A percentile compares a stretch with the other conserved stretches of the same genome.
phyloP scores from a whole-genome alignment of 2,329 filamentous ascomycete species.

The Epichloe sibirici region DNA sequence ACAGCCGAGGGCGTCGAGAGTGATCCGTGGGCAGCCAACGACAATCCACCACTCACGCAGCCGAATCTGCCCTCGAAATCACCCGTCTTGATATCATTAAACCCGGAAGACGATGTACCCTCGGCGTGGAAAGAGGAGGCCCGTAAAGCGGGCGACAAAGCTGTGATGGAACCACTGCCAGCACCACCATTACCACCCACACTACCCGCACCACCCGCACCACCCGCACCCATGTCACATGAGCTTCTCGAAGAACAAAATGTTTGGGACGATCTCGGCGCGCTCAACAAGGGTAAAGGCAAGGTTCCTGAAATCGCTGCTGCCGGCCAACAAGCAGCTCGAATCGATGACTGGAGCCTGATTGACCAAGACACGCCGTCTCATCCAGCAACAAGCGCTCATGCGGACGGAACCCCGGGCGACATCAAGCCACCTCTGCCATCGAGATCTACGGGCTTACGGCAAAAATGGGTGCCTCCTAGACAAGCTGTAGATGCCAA shows the following conservation, averaged over 20 bases:
- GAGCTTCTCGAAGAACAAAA: constrained; percentile 29
- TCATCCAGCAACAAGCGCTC: constrained; percentile 6
- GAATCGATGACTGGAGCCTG: constrained; percentile 37
- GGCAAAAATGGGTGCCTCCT: constrained; percentile 25
- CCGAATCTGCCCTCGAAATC: constrained; percentile 14
- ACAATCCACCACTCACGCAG: constrained; percentile 18
- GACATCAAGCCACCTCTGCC: constrained; percentile 25
- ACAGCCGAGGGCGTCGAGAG: constrained; percentile 16
- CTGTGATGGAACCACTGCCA: constrained; percentile 10
- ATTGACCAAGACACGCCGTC: constrained; percentile 30
- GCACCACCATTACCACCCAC: constrained; percentile 5
- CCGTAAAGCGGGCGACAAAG: constrained; percentile 13
- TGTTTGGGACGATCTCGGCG: constrained; percentile 37
- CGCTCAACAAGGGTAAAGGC: constrained; percentile 29
- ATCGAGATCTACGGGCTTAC: constrained; percentile 19
- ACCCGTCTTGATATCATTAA: constrained; percentile 23
- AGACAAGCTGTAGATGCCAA: constrained; percentile 32
- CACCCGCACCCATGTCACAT: constrained; percentile 16
- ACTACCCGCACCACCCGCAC: neutral
- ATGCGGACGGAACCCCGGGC: constrained; percentile 6
- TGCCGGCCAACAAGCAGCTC: constrained; percentile 9
- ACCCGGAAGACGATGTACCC: constrained; percentile 22
- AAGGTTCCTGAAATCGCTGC: constrained; percentile 15
- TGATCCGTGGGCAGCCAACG: constrained; percentile 14
- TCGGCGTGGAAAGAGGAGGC: constrained; percentile 29